Evolutionary conservation across 345 rosid species (phyloP).

Genomic region (Arabidopsis suecica): DNA sequence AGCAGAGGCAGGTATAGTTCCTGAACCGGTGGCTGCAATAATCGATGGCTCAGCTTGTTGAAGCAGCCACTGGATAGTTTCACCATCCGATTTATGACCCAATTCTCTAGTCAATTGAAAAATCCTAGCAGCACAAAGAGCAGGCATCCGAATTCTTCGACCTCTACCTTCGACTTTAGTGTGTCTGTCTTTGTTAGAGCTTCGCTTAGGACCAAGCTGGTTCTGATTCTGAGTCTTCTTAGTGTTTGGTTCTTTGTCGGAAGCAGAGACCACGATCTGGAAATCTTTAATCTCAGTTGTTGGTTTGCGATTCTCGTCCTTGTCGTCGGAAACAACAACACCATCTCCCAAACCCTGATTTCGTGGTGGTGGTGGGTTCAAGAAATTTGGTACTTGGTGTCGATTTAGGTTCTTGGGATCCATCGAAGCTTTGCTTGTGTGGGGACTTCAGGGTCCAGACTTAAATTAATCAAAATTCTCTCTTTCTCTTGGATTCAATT

Average conservation of each 20-base stretch:
- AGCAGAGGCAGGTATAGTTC: constrained; percentile 97
- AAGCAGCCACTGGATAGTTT: constrained; percentile 93
- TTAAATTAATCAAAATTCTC: constrained; percentile 21
- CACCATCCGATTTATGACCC: constrained; percentile 98
- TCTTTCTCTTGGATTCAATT: constrained; percentile 23
- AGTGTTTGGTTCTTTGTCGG: constrained; percentile 65
- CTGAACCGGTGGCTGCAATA: constrained; percentile 88
- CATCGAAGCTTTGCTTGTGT: constrained; percentile 41
- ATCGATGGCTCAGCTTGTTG: constrained; percentile 97
- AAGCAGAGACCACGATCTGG: constrained; percentile 63
- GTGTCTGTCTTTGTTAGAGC: constrained; percentile 94
- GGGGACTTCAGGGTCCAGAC: constrained; percentile 53
- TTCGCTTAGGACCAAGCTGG: constrained; percentile 77
- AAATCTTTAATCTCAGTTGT: constrained; percentile 75
- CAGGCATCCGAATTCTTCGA: constrained; percentile 96
- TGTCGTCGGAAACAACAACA: constrained; percentile 32
- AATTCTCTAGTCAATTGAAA: constrained; percentile 95
- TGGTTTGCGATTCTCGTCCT: constrained; percentile 50
- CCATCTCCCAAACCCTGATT: constrained; percentile 41
- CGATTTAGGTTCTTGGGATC: constrained; percentile 51
- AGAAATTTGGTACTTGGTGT: constrained; percentile 62
- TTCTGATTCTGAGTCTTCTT: constrained; percentile 50
- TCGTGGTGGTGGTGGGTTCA: constrained; percentile 57
- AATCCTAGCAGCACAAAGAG: constrained; percentile 95
- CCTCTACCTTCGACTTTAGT: constrained; percentile 97